Conservation (phyloP, 2,329 filamentous ascomycete genomes). For the Cadophora malorum region DNA sequence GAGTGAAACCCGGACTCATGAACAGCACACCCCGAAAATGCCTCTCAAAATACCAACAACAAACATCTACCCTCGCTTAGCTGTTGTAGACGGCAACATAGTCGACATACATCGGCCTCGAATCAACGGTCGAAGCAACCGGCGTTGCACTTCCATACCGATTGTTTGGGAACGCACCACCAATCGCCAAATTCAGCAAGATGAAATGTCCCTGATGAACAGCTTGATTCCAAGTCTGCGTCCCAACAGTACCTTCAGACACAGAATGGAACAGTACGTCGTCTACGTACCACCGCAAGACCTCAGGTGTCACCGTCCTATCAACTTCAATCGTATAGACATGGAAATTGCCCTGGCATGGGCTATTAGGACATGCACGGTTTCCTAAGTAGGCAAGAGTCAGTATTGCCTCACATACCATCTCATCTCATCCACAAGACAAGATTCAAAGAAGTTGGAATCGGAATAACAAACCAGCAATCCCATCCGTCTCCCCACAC, state of each 20-base stretch:
- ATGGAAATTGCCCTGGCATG: conserved; percentile 15
- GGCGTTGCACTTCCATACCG: background rate
- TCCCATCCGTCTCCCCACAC: conserved; percentile 9
- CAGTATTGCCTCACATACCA: background rate
- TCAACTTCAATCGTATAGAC: conserved; percentile 9
- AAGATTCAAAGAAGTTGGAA: background rate
- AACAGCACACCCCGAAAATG: too few relatives aligned
- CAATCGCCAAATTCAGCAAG: conserved; percentile 9
- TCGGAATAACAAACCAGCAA: background rate
- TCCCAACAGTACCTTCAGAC: background rate
- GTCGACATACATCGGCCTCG: conserved; percentile 4
- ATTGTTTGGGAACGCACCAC: conserved; percentile 3
- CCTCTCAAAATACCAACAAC: too few relatives aligned
- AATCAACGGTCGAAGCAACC: conserved; percentile 2
- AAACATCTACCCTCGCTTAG: too few relatives aligned
- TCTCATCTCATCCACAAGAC: background rate
- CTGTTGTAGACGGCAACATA: conserved; percentile 15
- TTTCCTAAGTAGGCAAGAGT: background rate
- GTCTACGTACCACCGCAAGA: conserved; percentile 3
- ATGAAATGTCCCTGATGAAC: conserved; percentile 14
- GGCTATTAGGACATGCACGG: background rate
- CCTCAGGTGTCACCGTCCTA: conserved; percentile 1
- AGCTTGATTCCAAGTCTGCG: conserved; percentile 6
- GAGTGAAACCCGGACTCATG: too few relatives aligned
- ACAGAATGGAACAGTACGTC: background rate